These are phyloP conservation scores for Panellus pusillus DNA, from an alignment of 768 basidiomycete species.

Conservation along the genomic window DNA sequence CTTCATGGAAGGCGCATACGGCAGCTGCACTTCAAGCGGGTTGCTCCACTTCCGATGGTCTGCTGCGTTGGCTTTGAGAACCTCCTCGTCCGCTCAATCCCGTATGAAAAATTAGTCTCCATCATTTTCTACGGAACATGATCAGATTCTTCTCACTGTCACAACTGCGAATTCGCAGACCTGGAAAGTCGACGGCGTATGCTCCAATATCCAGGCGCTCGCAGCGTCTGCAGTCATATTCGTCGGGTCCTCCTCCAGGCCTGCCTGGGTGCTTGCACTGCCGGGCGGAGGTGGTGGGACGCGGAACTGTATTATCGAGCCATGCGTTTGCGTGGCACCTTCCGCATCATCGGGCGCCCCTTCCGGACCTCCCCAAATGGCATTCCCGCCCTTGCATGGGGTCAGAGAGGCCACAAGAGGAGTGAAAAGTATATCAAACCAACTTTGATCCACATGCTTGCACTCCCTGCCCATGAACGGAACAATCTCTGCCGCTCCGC, in stretches of 20 bases:
- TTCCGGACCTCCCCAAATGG: slow-evolving; percentile 76
- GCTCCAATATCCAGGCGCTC: slow-evolving; percentile 75
- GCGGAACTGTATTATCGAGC: slow-evolving; percentile 83
- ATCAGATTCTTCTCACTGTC: neutral
- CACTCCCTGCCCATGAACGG: slow-evolving; percentile 93
- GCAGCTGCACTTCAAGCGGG: slow-evolving; percentile 84
- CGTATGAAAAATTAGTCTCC: slow-evolving; percentile 81
- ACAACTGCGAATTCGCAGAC: slow-evolving; percentile 34
- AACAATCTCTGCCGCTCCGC: slow-evolving; percentile 88
- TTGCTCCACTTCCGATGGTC: slow-evolving; percentile 92
- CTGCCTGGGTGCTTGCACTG: slow-evolving; percentile 19
- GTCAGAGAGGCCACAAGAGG: neutral
- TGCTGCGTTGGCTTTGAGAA: slow-evolving; percentile 61
- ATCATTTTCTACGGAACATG: slow-evolving; percentile 68
- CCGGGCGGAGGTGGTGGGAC: slow-evolving; percentile 16
- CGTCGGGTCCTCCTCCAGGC: slow-evolving; percentile 22
- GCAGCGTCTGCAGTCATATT: slow-evolving; percentile 84
- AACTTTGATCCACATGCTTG: slow-evolving; percentile 81
- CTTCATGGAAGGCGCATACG: slow-evolving; percentile 88
- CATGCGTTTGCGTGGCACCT: slow-evolving; percentile 62
- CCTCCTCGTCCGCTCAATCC: slow-evolving; percentile 77
- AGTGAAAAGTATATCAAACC: neutral
- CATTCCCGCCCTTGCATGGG: slow-evolving; percentile 67
- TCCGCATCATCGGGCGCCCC: slow-evolving; percentile 79
- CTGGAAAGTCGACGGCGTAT: slow-evolving; percentile 83